Evolutionary conservation across 306 rosid genomes (phyloP).

Genomic region (Rosa lucieae): DNA sequence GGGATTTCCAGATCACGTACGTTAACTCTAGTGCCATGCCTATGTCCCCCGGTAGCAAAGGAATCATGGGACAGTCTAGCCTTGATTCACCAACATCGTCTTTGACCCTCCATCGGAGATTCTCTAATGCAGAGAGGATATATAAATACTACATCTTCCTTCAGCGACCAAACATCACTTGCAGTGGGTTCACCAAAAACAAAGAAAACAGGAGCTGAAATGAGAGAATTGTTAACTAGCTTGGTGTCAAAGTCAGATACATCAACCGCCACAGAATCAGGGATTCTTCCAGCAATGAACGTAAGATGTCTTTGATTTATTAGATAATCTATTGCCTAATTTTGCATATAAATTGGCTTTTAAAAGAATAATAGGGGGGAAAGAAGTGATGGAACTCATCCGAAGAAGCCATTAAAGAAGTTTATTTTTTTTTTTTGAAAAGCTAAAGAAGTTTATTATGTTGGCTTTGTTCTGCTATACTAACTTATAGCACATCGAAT

Average conservation of each 20-base stretch:
- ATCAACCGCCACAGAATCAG: constrained; percentile 48
- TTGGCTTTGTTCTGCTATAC: constrained; percentile 17
- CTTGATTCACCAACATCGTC: constrained; percentile 59
- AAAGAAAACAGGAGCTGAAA: constrained; percentile 91
- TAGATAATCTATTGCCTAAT: constrained; percentile 6
- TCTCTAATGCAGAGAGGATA: constrained; percentile 86
- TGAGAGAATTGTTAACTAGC: constrained; percentile 72
- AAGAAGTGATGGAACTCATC: neutral
- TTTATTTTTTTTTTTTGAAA: too few relatives aligned
- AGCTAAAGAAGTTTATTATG: constrained; percentile 3
- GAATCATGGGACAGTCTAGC: constrained; percentile 59
- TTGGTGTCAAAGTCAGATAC: constrained; percentile 63
- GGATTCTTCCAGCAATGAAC: constrained; percentile 50
- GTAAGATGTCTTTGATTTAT: constrained; percentile 47
- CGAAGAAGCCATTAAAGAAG: constrained; percentile 2
- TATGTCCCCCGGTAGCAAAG: constrained; percentile 56
- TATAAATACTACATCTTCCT: constrained; percentile 67
- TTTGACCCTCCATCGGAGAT: constrained; percentile 57
- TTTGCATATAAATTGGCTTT: constrained; percentile 18
- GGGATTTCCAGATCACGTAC: constrained; percentile 53
- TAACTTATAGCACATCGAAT: constrained; percentile 16
- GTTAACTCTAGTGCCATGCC: constrained; percentile 45
- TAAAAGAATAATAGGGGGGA: neutral
- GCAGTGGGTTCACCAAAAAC: constrained; percentile 79
- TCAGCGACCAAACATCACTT: constrained; percentile 61